Evolutionary conservation across 176 grass and related monocot genomes (phyloP).

Genomic region (Eragrostis nindensis): DNA sequence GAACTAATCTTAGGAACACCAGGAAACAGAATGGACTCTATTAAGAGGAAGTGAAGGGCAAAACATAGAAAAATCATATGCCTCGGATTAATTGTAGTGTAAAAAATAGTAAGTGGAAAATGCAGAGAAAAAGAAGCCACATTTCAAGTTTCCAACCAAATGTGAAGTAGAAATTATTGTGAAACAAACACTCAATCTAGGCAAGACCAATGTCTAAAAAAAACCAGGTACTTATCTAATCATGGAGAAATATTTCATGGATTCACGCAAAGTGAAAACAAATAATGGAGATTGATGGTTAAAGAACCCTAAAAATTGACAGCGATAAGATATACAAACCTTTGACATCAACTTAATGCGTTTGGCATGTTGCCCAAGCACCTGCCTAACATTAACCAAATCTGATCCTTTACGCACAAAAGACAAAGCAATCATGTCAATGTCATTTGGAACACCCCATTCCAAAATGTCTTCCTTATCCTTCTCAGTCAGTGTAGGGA

Average conservation of each 20-base stretch:
- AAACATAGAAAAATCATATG: background rate
- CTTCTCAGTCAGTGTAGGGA: conserved; percentile 86
- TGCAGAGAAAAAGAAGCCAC: background rate
- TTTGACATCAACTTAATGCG: conserved; percentile 95
- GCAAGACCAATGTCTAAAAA: background rate
- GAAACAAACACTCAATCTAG: background rate
- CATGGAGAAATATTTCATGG: background rate
- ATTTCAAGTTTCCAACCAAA: background rate
- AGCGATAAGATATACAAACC: conserved; percentile 49
- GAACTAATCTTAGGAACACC: background rate
- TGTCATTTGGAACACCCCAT: conserved; percentile 89
- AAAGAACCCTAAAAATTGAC: background rate
- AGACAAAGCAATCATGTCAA: conserved; percentile 88
- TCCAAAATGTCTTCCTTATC: conserved; percentile 86
- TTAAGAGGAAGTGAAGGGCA: background rate
- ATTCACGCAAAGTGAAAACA: background rate
- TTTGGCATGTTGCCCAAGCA: conserved; percentile 80
- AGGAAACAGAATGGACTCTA: background rate
- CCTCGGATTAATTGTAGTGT: background rate
- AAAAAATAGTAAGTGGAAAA: background rate
- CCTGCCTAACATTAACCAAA: conserved; percentile 71
- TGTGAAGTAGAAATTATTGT: background rate
- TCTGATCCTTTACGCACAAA: conserved; percentile 97
- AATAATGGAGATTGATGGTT: background rate
- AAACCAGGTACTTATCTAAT: background rate